Conservation (phyloP, 2,329 filamentous ascomycete species). For the Massarina eburnea region DNA sequence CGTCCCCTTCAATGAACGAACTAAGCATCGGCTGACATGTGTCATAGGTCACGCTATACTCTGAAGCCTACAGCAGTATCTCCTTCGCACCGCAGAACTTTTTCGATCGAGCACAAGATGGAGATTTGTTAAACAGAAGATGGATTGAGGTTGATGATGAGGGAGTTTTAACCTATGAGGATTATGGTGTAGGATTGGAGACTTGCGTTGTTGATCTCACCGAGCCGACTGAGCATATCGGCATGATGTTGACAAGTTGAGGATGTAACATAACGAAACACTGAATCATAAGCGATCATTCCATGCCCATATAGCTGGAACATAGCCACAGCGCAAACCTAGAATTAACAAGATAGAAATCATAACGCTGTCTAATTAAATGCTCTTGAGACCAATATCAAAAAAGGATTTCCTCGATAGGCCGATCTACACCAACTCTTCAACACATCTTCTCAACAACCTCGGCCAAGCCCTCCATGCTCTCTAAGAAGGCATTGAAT, state of each 20-base stretch:
- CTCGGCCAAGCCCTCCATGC: neutral
- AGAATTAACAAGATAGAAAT: too few relatives aligned
- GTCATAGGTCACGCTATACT: conserved; percentile 15
- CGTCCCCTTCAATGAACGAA: neutral
- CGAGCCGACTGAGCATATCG: conserved; percentile 16
- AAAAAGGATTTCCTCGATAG: too few relatives aligned
- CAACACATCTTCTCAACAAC: neutral
- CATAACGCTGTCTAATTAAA: too few relatives aligned
- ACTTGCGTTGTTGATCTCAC: conserved; percentile 12
- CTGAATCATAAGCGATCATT: too few relatives aligned
- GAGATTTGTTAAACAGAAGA: conserved; percentile 20
- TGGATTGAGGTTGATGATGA: conserved; percentile 19
- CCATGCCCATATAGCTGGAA: too few relatives aligned
- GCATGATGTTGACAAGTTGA: neutral
- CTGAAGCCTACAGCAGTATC: conserved; percentile 24
- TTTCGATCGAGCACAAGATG: conserved; percentile 23
- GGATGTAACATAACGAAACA: too few relatives aligned
- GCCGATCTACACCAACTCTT: too few relatives aligned
- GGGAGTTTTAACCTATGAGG: conserved; percentile 16
- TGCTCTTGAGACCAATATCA: too few relatives aligned
- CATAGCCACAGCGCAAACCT: too few relatives aligned
- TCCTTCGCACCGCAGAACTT: conserved; percentile 24
- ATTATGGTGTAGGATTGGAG: conserved; percentile 17
- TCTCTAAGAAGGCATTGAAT: conserved; percentile 1
- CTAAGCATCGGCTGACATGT: conserved; percentile 1